Evolutionary conservation across 2,329 filamentous ascomycete species (phyloP), one percentile per base, ranked within the genome.

Genomic region (Nectriaceae sp.): DNA sequence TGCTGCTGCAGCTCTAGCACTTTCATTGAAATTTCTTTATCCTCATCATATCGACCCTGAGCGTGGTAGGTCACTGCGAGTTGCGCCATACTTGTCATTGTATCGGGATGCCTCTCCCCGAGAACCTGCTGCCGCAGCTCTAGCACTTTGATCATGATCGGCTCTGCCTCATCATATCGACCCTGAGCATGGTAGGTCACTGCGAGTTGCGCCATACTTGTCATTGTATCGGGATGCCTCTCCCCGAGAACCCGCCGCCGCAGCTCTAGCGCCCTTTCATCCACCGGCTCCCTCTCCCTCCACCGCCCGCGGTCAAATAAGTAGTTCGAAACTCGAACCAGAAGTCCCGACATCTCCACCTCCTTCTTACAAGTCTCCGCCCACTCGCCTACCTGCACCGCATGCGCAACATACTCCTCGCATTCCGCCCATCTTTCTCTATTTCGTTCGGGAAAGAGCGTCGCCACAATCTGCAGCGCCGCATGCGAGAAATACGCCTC

Each of bases 391-490:
- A 56, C 53, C 31, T 44, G 56, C 21, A 63, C 36, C 11, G 63
- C 61, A 49, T 70, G 65, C 18, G 55, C 45, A 11, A 68, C 35
- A 37, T 67, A 66, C 46, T 47, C 52, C 21, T 66, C 59, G 26
- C 60, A 65, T 22, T 51, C 24, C 31, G 6, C 38, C 62, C 59
- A 63, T 24, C 47, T 47, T n/a, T 59, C 49, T 18, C 22, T 45
- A n/a, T 42, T 33, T 2, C 20, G 18, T 18, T 40, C 16, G 1
- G 57, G 63, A 48, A 67, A 64, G 4, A 59, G 41, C 2, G 22
- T 16, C 1, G 13, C 18, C 4, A 66, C 54, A 21, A 63, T 42
- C 3, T 53, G 21, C 1, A 65, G 21, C 4, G 66, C 66, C 15
- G 40, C 38, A 6, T 42, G 21, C 5, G 56, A 62, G 48, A 61